A percentile compares a stretch with the other conserved stretches of the same genome.
Evolutionary conservation across 495 filamentous ascomycete genomes (phyloP).

Genomic region (Entonaema liquescens): DNA sequence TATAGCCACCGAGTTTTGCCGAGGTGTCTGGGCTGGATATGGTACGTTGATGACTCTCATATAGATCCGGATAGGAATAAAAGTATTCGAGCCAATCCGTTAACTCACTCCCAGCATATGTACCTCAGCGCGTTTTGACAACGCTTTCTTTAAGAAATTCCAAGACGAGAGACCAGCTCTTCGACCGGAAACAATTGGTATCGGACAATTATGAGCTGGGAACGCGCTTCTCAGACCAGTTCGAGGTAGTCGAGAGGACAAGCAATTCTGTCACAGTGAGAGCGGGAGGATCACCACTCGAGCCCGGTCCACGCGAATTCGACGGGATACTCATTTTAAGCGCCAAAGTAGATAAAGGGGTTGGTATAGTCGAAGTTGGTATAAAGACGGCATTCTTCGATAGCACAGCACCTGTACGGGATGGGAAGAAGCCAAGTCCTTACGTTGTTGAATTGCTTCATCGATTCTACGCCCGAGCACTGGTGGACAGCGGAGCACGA

Average conservation of each 20-base stretch:
- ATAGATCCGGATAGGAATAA: background rate
- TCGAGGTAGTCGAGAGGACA: slow-evolving; percentile 75
- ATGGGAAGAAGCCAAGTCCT: slow-evolving; percentile 64
- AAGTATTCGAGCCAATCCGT: slow-evolving; percentile 5
- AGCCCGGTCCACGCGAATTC: slow-evolving; percentile 62
- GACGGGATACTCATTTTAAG: slow-evolving; percentile 76
- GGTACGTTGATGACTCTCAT: slow-evolving; percentile 52
- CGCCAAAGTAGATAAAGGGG: slow-evolving; percentile 65
- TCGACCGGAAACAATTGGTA: slow-evolving; percentile 63
- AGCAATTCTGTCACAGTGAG: slow-evolving; percentile 66
- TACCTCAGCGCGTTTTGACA: slow-evolving; percentile 67
- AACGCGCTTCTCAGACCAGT: slow-evolving; percentile 75
- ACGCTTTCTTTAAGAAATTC: slow-evolving; percentile 66
- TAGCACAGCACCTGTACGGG: slow-evolving; percentile 45
- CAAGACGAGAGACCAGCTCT: slow-evolving; percentile 68
- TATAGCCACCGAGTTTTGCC: slow-evolving; percentile 68
- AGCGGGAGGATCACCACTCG: slow-evolving; percentile 70
- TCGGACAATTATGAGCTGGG: slow-evolving; percentile 66
- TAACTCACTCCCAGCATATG: slow-evolving; percentile 60
- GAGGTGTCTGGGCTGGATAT: slow-evolving; percentile 69
- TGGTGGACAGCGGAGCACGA: slow-evolving; percentile 32
- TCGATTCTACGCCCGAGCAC: slow-evolving; percentile 66
- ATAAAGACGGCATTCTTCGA: slow-evolving; percentile 72
- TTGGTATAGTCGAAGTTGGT: slow-evolving; percentile 67
- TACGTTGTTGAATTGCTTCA: slow-evolving; percentile 64